Base-by-base conservation (phyloP, 345 rosid genomes). In the Brassica napus region DNA sequence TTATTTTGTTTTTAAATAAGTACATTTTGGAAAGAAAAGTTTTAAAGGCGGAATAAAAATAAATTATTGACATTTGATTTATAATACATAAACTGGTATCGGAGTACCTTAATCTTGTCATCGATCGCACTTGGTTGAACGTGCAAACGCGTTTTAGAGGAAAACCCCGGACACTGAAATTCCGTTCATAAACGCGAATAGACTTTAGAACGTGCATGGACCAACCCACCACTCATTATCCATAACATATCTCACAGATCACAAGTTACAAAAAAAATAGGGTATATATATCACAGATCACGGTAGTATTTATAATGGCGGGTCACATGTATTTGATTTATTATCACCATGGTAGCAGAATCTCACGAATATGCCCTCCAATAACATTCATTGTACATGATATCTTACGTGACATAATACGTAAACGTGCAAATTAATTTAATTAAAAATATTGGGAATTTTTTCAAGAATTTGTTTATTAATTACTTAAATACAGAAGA, bases 341-440 rank as follows among this genome's bases (percentile, higher is more conserved):
- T 70, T 72, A 72, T 65, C 77, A 42, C 39, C 3, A 78, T 66
- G 30, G 9, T 21, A 72, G 73, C 82, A 79, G 7, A 23, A 79
- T 49, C 62, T 78, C 73, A 66, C 73, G 73, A 14, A 73, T 72
- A 72, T 78, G 68, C 69, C 6, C 10, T 59, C 42, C 55, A 42
- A 57, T 72, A 39, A 15, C 5, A 6, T 57, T 30, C 37, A 4
- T 12, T 58, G 16, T 65, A 14, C 63, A 72, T 66, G 82, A 58
- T 42, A 18, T 55, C 59, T 35, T 31, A 78, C 67, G 81, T 71
- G 72, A 18, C 60, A 71, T 65, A 55, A 35, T 55, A 64, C 60
- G 66, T 63, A 16, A 34, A 49, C 21, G 30, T 34, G 42, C 16
- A 63, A 5, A 21, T 42, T 68, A 7, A 30, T 31, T 65, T 62